Evolutionary conservation across 2,329 filamentous ascomycete species (phyloP), one percentile per base, ranked within the genome.

Genomic region (Annulohypoxylon truncatum): DNA sequence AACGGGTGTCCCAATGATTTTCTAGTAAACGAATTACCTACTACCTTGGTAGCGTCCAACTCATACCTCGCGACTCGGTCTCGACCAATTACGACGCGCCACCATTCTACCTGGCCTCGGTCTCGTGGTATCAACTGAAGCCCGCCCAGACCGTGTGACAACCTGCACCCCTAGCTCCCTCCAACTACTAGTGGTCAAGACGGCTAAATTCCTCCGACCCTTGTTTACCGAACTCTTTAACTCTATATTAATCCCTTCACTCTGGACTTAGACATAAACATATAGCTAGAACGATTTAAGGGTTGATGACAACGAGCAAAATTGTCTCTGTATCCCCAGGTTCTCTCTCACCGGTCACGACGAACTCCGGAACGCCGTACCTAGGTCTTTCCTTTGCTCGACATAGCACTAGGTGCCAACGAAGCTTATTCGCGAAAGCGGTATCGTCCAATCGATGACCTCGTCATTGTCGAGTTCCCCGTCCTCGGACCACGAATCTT

Each of bases 391-490:
- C 3, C 3, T 58, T 58, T 31, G 33, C 26, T 46, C 24, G 15
- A 47, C 38, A 33, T 20, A 12, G 22, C 22, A 42, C 38, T 42
- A 42, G 18, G 18, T 48, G 33, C 22, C 26, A 55, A 46, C 47
- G 28, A 55, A 55, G 4, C 35, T 46, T 62, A 18, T 58, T 50
- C 55, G 48, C 57, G 60, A 62, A 58, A 58, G 54, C 62, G 44
- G 57, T 59, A 54, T 48, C 51, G 15, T 58, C 28, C 55, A 50
- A 61, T 58, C 61, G 48, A 82, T 82, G 80, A 77, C 76, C 76
- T 80, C 80, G 81, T 74, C 79, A 77, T 78, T 60, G 60, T 70
- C 73, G 69, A 72, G 67, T 55, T 71, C 74, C 46, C 63, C 71
- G 53, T 71, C 66, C 66, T 70, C 71, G 72, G 53, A 72, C 73